Base-by-base conservation (phyloP, 805 yeast species). In the Myxozyma sirexii region DNA sequence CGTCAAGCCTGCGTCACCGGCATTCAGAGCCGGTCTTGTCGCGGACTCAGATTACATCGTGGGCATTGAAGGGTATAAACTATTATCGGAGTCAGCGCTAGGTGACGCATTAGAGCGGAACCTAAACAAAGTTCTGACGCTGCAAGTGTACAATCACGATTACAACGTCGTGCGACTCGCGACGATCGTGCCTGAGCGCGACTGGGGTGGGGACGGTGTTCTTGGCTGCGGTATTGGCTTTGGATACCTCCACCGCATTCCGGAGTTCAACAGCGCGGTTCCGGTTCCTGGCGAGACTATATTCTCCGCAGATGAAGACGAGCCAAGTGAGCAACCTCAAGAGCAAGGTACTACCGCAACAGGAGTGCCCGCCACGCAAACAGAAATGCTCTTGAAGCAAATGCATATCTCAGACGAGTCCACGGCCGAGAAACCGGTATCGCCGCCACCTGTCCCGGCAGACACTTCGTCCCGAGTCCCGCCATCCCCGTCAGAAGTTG, bases 171-270 rank as follows among this genome's bases (percentile, higher is more conserved):
- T 90, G 41, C 81, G 99, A 67, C 96, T 97, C 0, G 92, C 93
- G 2, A 84, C 88, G 0, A 89, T 92, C n/a, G 77, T 82, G 55
- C 87, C 90, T 2, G 76, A 80, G n/a, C 79, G 80, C n/a, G 72
- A 76, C 17, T 88, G 94, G 90, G 90, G 91, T n/a, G 90, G 92
- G 15, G 81, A 77, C 64, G 96, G 97, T 1, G 77, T 90, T 38
- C 75, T 93, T 38, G 99, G 99, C 1, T 91, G 97, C 75, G 96
- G 92, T 65, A 96, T 93, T 19, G 98, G 97, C 0, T 92, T 91
- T 69, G 99, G 99, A 0, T 79, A 88, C 53, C 76, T 93, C 52
- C 98, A 93, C 71, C 77, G 46, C 33, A 42, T 62, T 8, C 66
- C 66, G 3, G 56, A 39, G n/a, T 62, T 55, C 41, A 48, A 43